Percentiles rank a stretch among this genome's conserved stretches.
Conservation (phyloP, 2,329 filamentous ascomycete species). For the Thermoascus crustaceus region DNA sequence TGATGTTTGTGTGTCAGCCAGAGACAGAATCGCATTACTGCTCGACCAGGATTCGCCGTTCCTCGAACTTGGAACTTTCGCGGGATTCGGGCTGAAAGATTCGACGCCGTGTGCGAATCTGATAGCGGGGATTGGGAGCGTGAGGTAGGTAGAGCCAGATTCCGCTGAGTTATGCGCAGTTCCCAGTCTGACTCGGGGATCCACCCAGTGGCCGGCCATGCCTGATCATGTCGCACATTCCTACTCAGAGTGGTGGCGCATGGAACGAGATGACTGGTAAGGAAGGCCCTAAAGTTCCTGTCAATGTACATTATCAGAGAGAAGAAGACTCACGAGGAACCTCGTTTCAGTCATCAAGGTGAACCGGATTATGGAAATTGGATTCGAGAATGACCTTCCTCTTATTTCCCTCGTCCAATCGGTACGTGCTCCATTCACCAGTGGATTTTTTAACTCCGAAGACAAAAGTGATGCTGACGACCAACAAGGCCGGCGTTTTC, state of each 20-base stretch:
- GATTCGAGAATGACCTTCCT: conserved; percentile 34
- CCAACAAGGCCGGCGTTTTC: conserved; percentile 32
- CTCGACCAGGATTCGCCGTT: conserved; percentile 34
- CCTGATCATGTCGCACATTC: conserved; percentile 35
- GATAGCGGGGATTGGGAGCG: conserved; percentile 32
- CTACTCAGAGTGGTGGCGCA: conserved; percentile 35
- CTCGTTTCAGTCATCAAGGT: conserved; percentile 30
- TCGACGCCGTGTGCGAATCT: conserved; percentile 32
- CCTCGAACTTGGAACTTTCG: conserved; percentile 32
- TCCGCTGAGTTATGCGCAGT: neutral
- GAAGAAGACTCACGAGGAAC: too few relatives aligned
- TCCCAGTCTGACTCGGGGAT: neutral
- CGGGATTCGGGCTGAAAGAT: conserved; percentile 25
- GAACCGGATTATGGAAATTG: conserved; percentile 31
- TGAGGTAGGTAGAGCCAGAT: conserved; percentile 13
- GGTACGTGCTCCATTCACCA: conserved; percentile 5
- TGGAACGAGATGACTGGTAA: conserved; percentile 41
- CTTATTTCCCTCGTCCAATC: conserved; percentile 35
- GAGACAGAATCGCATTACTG: conserved; percentile 31
- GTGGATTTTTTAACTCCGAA: too few relatives aligned
- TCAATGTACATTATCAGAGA: too few relatives aligned
- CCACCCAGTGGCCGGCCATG: conserved; percentile 24
- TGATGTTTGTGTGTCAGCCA: conserved; percentile 25
- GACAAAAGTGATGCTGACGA: too few relatives aligned
- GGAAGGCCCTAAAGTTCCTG: too few relatives aligned